Percentiles rank a stretch among this genome's conserved stretches.
Evolutionary conservation across 495 filamentous ascomycete genomes (phyloP).

Genomic region (Hypoxylon lenormandii): DNA sequence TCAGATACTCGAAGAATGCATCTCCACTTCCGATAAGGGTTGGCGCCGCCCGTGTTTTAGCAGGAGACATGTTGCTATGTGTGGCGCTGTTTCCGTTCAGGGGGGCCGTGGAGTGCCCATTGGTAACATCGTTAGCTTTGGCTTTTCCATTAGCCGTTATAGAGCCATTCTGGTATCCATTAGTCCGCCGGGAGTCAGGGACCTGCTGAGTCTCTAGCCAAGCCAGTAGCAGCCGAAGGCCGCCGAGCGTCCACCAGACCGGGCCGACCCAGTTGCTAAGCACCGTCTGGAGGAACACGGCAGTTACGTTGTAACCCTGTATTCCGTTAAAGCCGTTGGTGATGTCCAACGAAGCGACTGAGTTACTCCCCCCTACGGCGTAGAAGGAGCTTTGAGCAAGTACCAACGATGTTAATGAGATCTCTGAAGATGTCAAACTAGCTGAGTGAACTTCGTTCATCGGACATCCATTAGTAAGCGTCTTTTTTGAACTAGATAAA

Average conservation of each 20-base stretch:
- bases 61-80: background rate
- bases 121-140: background rate
- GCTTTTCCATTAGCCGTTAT: background rate
- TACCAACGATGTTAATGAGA: background rate
- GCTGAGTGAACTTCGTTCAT: background rate
- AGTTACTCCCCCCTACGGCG: background rate
- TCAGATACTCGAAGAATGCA: constrained; percentile 4
- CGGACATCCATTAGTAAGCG: background rate
- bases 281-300: constrained; percentile 4
- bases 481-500: background rate
- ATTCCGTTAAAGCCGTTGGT: constrained; percentile 8
- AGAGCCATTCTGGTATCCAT: background rate
- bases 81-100: background rate
- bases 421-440: background rate
- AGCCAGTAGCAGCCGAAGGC: background rate
- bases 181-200: background rate
- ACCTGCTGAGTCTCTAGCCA: background rate
- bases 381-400: constrained; percentile 13
- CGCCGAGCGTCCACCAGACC: constrained; percentile 4
- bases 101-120: background rate
- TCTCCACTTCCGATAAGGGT: background rate
- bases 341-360: constrained; percentile 3
- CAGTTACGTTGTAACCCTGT: background rate
- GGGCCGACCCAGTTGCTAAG: constrained; percentile 6
- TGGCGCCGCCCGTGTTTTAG: background rate